A percentile compares a stretch with the other conserved stretches of the same genome.
Evolutionary conservation across 768 basidiomycete genomes (phyloP).

Genomic region (Leccinum incarnatum): DNA sequence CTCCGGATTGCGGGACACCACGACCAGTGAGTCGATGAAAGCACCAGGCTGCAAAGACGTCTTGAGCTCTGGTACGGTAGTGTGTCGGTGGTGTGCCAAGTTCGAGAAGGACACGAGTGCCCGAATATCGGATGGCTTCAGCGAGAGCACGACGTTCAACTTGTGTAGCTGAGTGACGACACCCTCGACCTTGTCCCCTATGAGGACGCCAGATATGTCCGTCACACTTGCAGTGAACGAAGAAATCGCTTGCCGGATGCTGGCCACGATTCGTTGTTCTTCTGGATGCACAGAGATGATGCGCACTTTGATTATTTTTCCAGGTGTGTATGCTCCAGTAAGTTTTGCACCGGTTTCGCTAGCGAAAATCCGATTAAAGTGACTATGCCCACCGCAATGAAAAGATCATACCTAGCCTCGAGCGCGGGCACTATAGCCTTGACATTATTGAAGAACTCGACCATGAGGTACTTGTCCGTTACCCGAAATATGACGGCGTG

Average conservation of each 20-base stretch:
- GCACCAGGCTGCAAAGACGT: constrained; percentile 64
- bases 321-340: constrained; percentile 64
- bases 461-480: constrained; percentile 73
- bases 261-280: constrained; percentile 69
- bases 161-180: constrained; percentile 79
- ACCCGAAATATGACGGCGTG: constrained; percentile 84
- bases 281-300: constrained; percentile 63
- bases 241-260: constrained; percentile 75
- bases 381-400: neutral
- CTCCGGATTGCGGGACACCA: constrained; percentile 86
- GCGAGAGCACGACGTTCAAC: constrained; percentile 72
- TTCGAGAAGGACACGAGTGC: constrained; percentile 87
- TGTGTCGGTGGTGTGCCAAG: constrained; percentile 73
- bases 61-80: constrained; percentile 66
- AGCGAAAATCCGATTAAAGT: neutral
- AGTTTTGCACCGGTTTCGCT: constrained; percentile 70
- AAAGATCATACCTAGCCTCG: constrained; percentile 69
- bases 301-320: constrained; percentile 82
- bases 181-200: constrained; percentile 73
- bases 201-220: constrained; percentile 72
- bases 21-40: constrained; percentile 69
- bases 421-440: constrained; percentile 76
- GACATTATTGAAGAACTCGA: constrained; percentile 89
- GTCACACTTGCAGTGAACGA: constrained; percentile 45
- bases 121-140: constrained; percentile 65